phyloP scores from a whole-genome alignment of 179 eudicot species.

The Patellifolia procumbens region DNA sequence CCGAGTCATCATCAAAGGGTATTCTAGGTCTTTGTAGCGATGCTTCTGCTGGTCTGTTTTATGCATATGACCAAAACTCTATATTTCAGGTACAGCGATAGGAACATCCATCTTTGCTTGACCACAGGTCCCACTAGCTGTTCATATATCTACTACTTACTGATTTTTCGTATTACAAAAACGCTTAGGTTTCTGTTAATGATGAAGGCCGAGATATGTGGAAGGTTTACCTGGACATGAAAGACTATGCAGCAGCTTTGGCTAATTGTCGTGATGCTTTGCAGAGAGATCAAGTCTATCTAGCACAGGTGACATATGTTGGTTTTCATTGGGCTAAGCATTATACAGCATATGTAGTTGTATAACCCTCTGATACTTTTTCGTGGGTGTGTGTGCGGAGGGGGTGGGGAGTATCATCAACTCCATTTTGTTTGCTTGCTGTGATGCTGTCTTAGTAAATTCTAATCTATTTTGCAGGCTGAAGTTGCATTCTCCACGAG shows the following conservation, averaged over 20 bases:
- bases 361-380: too few relatives aligned
- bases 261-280: slow-evolving; percentile 84
- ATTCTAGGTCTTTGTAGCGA: slow-evolving; percentile 90
- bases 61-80: slow-evolving; percentile 89
- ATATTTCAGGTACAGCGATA: slow-evolving; percentile 72
- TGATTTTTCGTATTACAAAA: slow-evolving; percentile 18
- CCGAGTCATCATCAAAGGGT: slow-evolving; percentile 75
- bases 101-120: slow-evolving; percentile 12
- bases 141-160: slow-evolving; percentile 15
- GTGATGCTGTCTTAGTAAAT: slow-evolving; percentile 10
- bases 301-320: slow-evolving; percentile 65
- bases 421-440: background rate
- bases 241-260: slow-evolving; percentile 89
- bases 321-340: background rate
- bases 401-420: background rate
- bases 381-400: too few relatives aligned
- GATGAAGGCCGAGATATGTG: slow-evolving; percentile 99
- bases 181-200: slow-evolving; percentile 77
- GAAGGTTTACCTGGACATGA: slow-evolving; percentile 90
- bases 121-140: background rate
- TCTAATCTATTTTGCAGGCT: slow-evolving; percentile 61
- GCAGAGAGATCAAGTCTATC: slow-evolving; percentile 97
- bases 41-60: slow-evolving; percentile 95
- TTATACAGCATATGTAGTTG: background rate
- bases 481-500: slow-evolving; percentile 88